phyloP scores from a whole-genome alignment of 2,329 filamentous ascomycete genomes.

The Dichotomopilus funicola region DNA sequence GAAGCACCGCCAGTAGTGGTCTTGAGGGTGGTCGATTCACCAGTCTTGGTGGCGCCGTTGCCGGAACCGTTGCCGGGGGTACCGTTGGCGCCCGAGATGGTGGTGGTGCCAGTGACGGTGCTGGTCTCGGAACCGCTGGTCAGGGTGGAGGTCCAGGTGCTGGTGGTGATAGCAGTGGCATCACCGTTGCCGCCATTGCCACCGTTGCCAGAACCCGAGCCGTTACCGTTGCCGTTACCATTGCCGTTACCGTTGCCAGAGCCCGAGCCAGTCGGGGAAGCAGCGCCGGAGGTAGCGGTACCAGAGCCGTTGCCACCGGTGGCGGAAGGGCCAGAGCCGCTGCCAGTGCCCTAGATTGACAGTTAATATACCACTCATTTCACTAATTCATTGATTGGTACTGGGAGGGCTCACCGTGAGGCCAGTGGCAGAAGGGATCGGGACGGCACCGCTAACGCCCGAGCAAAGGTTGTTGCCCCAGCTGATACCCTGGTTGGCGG shows the following conservation, averaged over 20 bases:
- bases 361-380: not conserved
- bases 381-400: not conserved
- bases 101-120: slow-evolving; percentile 34
- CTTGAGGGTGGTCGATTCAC: slow-evolving; percentile 19
- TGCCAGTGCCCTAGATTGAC: not conserved
- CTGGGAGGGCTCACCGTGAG: slow-evolving; percentile 7
- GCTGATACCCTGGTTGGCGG: slow-evolving; percentile 33
- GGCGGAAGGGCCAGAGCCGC: not conserved
- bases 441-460: slow-evolving; percentile 31
- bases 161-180: slow-evolving; percentile 29
- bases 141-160: slow-evolving; percentile 32
- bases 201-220: slow-evolving; percentile 11
- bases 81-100: slow-evolving; percentile 25
- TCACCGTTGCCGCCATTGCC: not conserved
- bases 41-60: slow-evolving; percentile 14
- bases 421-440: slow-evolving; percentile 6
- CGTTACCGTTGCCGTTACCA: not conserved
- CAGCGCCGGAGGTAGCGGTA: slow-evolving; percentile 11
- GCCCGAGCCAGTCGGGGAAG: slow-evolving; percentile 13
- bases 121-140: slow-evolving; percentile 30
- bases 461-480: slow-evolving; percentile 37
- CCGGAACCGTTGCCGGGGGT: slow-evolving; percentile 18
- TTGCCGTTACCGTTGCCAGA: not conserved
- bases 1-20: slow-evolving; percentile 19
- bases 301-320: slow-evolving; percentile 8